Evolutionary conservation across 2,329 filamentous ascomycete genomes (phyloP).

Genomic region (Penicillium sp.): DNA sequence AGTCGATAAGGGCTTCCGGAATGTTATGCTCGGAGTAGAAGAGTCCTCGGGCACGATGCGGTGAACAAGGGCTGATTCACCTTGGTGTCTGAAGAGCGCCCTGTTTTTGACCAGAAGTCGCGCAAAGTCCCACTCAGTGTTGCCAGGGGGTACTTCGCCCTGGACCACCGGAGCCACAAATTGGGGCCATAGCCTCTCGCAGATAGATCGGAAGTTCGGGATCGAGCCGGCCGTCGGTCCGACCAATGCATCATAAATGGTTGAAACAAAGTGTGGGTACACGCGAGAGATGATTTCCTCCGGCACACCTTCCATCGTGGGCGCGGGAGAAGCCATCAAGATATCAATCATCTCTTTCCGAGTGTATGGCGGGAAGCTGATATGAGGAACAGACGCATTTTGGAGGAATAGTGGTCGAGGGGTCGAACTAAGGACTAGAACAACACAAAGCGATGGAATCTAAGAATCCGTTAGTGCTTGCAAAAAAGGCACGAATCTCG

Average conservation of each 20-base stretch:
- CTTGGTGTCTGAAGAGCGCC: conserved; percentile 47
- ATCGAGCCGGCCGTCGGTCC: conserved; percentile 80
- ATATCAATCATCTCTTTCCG: conserved; percentile 79
- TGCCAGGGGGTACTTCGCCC: conserved; percentile 55
- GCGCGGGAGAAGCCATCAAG: conserved; percentile 58
- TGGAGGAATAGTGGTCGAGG: conserved; percentile 71
- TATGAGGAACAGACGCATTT: conserved; percentile 68
- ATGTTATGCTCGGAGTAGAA: conserved; percentile 7
- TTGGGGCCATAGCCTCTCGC: conserved; percentile 75
- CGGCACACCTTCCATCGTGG: conserved; percentile 33
- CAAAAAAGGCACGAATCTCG: not conserved
- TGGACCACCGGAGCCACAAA: conserved; percentile 78
- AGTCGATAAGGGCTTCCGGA: conserved; percentile 21
- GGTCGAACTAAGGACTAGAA: conserved; percentile 72
- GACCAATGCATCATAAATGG: conserved; percentile 83
- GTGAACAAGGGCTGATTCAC: conserved; percentile 46
- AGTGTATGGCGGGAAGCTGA: conserved; percentile 82
- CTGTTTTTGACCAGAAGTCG: conserved; percentile 67
- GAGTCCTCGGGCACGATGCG: conserved; percentile 38
- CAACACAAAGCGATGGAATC: conserved; percentile 75
- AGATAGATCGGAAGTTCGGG: conserved; percentile 68
- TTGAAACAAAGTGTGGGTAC: conserved; percentile 71
- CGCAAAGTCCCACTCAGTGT: conserved; percentile 74
- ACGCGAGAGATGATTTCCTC: conserved; percentile 33
- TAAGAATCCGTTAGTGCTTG: conserved; percentile 37